These are phyloP conservation scores for Anthracocystis panici-leucophaei DNA, from an alignment of 1,284 basidiomycete genomes.

Conservation along the genomic window DNA sequence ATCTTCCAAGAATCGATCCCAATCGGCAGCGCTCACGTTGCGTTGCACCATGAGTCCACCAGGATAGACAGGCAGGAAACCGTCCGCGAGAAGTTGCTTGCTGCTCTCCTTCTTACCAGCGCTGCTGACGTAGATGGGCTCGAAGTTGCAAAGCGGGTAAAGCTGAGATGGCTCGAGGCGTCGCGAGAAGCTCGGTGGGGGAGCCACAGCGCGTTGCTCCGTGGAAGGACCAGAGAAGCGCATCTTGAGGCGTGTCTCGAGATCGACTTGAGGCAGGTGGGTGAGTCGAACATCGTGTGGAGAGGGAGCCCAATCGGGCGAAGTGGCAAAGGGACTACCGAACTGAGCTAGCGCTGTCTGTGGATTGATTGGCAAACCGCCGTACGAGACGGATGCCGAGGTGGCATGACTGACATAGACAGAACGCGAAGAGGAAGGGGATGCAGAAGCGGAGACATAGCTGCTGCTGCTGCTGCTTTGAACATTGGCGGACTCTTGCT, in stretches of 20 bases:
- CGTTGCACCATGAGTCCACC: conserved; percentile 15
- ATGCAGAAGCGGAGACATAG: background rate
- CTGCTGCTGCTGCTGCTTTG: conserved; percentile 1
- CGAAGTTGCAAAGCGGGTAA: background rate
- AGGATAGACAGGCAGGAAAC: conserved; percentile 32
- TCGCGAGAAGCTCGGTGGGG: conserved; percentile 26
- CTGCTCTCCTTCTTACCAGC: conserved; percentile 9
- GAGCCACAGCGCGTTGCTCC: conserved; percentile 6
- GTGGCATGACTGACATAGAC: background rate
- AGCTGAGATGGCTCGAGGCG: background rate
- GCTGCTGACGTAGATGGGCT: conserved; percentile 18
- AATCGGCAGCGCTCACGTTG: conserved; percentile 38
- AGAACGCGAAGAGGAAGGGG: background rate
- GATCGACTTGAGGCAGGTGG: conserved; percentile 4
- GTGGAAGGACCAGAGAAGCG: conserved; percentile 33
- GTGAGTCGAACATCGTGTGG: conserved; percentile 17
- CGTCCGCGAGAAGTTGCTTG: conserved; percentile 27
- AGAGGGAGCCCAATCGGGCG: conserved; percentile 15
- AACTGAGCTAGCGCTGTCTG: conserved; percentile 13
- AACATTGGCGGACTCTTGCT: conserved; percentile 10
- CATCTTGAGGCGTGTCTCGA: conserved; percentile 30
- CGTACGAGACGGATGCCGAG: background rate
- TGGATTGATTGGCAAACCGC: conserved; percentile 1
- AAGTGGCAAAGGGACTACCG: conserved; percentile 21
- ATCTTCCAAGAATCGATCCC: conserved; percentile 35